Base-by-base conservation (phyloP, 768 basidiomycete species). In the Royoungia palumana region DNA sequence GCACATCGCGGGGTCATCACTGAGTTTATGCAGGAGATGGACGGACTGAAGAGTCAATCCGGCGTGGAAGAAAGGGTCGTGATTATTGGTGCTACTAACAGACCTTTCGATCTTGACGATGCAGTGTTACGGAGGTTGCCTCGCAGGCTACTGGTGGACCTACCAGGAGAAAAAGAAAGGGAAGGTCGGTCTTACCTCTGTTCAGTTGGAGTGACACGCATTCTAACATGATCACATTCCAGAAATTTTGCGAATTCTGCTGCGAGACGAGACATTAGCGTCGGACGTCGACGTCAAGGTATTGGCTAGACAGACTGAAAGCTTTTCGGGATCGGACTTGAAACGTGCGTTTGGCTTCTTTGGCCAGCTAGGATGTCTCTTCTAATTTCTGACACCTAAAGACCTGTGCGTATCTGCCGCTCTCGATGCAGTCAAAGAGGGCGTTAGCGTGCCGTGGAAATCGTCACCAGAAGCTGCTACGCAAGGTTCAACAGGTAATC, bases 21-120 rank as follows among this genome's bases (percentile, higher is more conserved):
- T 10, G 89, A 94, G 66, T 92, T 92, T 66, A 92, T 94, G 89
- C 89, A 90, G 62, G 92, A 95, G 65, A 95, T 97, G 93, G 94
- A 97, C 59, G 94, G 94, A 3, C 71, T 97, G 49, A 87, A 83
- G 63, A 80, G 87, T 9, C 64, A 55, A 19, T 44, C 51, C 6
- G 49, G 64, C 11, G 79, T 78, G 54, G 87, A 92, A 46, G 82
- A 89, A 54, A 82, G 81, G 53, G 82, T 96, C 48, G 85, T 95
- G 47, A 85, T 97, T 41, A 92, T 97, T 44, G 94, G 94, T 35
- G 94, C 94, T 2, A 96, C 94, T 2, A 97, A 97, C 66, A 70
- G 94, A 55, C 90, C 90, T 1, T 93, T 91, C 59, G 90, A 93
- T 61, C 71, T 93, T 27, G 90, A 93, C 61, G 94, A 96, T 67